phyloP scores from a whole-genome alignment of 805 yeast genomes.

The Spathaspora passalidarum region DNA sequence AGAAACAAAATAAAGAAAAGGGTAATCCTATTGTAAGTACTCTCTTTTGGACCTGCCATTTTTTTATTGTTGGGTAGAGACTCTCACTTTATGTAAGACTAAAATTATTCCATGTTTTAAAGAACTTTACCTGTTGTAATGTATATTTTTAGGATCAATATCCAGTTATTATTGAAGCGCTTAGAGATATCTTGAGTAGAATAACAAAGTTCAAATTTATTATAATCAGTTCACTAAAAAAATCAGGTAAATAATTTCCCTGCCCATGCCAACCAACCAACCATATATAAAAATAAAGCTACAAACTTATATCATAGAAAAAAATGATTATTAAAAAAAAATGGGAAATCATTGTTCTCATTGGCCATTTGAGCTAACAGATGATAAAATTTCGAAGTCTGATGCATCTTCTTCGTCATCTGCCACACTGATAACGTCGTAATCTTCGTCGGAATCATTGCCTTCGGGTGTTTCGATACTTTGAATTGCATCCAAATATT shows the following conservation, averaged over 20 bases:
- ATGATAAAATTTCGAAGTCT: slow-evolving; percentile 37
- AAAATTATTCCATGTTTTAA: too few species aligned
- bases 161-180: too few species aligned
- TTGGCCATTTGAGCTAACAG: slow-evolving; percentile 10
- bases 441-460: slow-evolving; percentile 25
- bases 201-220: not conserved
- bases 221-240: not conserved
- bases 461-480: slow-evolving; percentile 12
- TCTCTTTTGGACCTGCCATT: too few species aligned
- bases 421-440: slow-evolving; percentile 32
- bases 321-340: not conserved
- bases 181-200: too few species aligned
- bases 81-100: too few species aligned
- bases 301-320: not conserved
- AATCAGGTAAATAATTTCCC: not conserved
- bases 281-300: not conserved
- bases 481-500: slow-evolving; percentile 20
- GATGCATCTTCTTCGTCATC: slow-evolving; percentile 29
- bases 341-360: not conserved
- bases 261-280: not conserved
- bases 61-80: too few species aligned
- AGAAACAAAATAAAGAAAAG: too few species aligned
- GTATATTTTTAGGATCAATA: too few species aligned
- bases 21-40: too few species aligned
- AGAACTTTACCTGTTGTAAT: too few species aligned